These are phyloP conservation scores for Xylaria sp. DNA, from an alignment of 2,329 filamentous ascomycete genomes.

Conservation along the genomic window DNA sequence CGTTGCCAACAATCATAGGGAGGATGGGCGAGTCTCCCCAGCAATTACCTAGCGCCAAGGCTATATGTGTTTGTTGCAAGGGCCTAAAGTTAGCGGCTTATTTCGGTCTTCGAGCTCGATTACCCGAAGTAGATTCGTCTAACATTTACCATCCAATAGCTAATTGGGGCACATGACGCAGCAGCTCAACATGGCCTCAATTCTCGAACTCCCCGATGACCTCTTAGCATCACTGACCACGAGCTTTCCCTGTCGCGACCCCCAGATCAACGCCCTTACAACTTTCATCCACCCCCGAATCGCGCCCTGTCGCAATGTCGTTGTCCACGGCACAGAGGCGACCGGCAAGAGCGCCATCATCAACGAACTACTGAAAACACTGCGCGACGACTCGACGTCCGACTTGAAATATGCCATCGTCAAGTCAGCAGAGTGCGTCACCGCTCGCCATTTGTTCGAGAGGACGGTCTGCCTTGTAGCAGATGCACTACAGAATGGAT, in stretches of 20 bases:
- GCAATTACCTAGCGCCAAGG: too few relatives aligned
- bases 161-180: not conserved
- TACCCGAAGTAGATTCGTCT: too few relatives aligned
- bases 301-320: slow-evolving; percentile 74
- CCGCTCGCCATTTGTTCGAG: slow-evolving; percentile 77
- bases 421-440: slow-evolving; percentile 77
- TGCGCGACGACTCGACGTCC: slow-evolving; percentile 52
- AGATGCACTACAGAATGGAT: slow-evolving; percentile 54
- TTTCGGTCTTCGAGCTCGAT: too few relatives aligned
- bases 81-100: too few relatives aligned
- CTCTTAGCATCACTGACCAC: slow-evolving; percentile 51
- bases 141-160: too few relatives aligned
- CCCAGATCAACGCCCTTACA: slow-evolving; percentile 63
- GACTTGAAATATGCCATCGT: slow-evolving; percentile 65
- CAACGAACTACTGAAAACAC: slow-evolving; percentile 61
- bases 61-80: too few relatives aligned
- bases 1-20: too few relatives aligned
- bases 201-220: slow-evolving; percentile 61
- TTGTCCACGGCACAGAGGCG: slow-evolving; percentile 83
- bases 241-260: slow-evolving; percentile 61
- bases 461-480: slow-evolving; percentile 66
- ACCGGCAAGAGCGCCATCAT: slow-evolving; percentile 84
- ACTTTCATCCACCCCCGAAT: slow-evolving; percentile 65
- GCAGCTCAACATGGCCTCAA: slow-evolving; percentile 28
- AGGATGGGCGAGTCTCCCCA: too few relatives aligned